Percentiles rank a stretch among this genome's conserved stretches.
These are phyloP conservation scores for Chrysopogon serrulatus DNA, from an alignment of 176 grass and related monocot genomes.

Conservation along the genomic window DNA sequence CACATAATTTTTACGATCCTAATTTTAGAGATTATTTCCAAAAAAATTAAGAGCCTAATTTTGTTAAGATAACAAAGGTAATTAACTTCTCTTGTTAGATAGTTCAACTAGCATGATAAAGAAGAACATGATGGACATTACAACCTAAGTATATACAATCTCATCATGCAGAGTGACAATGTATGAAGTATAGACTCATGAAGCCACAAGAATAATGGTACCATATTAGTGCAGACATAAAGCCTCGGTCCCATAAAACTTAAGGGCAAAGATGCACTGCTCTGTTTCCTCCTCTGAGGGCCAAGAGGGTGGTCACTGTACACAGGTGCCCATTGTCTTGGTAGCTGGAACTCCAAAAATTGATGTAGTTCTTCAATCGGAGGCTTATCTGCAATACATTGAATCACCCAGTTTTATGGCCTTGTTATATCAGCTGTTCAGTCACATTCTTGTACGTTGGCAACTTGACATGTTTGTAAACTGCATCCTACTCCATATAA, in stretches of 20 bases:
- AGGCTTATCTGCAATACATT: conserved; percentile 70
- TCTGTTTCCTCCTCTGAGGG: conserved; percentile 76
- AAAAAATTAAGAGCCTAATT: background rate
- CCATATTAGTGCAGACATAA: conserved; percentile 85
- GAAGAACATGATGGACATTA: background rate
- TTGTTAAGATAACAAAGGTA: background rate
- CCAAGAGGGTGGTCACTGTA: conserved; percentile 92
- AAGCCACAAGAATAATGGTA: conserved; percentile 20
- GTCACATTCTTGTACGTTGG: background rate
- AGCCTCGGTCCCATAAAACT: conserved; percentile 92
- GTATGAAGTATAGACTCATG: background rate
- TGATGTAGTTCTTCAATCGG: conserved; percentile 90
- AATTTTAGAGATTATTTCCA: too few species aligned
- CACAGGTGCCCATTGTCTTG: conserved; percentile 93
- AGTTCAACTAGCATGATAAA: background rate
- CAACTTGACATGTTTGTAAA: background rate
- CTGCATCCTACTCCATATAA: background rate
- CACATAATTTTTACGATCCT: too few species aligned
- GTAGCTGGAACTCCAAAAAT: conserved; percentile 97
- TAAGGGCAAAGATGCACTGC: conserved; percentile 77
- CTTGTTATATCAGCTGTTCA: background rate
- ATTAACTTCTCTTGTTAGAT: background rate
- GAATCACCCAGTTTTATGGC: background rate
- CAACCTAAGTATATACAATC: background rate
- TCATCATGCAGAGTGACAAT: background rate